Base-by-base conservation (phyloP, 208 protist species). In the Crithidia expoeki region DNA sequence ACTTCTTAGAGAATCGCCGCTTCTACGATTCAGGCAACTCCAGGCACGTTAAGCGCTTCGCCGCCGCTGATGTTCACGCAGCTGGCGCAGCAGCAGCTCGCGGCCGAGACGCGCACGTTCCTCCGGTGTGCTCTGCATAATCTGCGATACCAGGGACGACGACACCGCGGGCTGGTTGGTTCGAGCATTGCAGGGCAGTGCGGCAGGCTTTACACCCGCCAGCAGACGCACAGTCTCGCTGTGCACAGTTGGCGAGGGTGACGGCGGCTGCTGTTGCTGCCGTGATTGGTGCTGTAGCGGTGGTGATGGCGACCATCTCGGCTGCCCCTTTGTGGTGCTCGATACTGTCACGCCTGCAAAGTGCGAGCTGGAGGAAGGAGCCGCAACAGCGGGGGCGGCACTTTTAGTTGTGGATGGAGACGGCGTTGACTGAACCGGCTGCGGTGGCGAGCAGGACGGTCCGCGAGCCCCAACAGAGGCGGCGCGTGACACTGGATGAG, bases 81-180 rank as follows among this genome's bases (percentile, higher is more conserved):
- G 34, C 68, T 95, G 90, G 44, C 70, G 61, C 47, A 91, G 60
- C 68, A 94, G 74, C 59, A 96, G 63, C 55, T 93, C 84, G 11
- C 81, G 76, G 2, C 88, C 90, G 33, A 94, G 76, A 19, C 58
- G 46, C 23, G 47, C 57, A 2, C 72, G 63, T 9, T 77, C 72
- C 19, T 71, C 64, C 16, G 72, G 64, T 1, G 64, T 68, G 72
- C 72, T 71, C 19, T 67, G 63, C 47, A 61, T 68, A 16, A 77
- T 77, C 28, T 72, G 72, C 38, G 70, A 46, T 7, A 72, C 42
- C 23, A 77, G 44, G 19, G 63, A 72, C 28, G 46, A 4, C 3
- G 64, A 30, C 38, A 40, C 1, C 23, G 23, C 21, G 7, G 61
- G 12, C 14, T 10, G n/a, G n/a, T 9, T 38, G 28, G 1, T 34